These are phyloP conservation scores for Exophiala sideris DNA, from an alignment of 2,329 filamentous ascomycete genomes.

Conservation along the genomic window DNA sequence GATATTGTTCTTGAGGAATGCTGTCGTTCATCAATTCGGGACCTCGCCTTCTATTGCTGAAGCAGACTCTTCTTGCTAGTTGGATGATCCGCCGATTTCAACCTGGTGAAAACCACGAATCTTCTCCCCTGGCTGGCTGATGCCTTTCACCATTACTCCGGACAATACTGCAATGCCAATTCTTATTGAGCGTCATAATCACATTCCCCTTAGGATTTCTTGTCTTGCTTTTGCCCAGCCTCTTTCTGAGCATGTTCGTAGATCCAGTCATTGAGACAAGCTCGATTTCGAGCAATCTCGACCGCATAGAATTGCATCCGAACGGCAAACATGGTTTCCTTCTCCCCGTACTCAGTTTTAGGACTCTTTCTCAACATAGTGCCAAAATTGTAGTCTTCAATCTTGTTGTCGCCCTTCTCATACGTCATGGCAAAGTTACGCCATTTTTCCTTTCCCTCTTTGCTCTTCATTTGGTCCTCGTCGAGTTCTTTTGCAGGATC, in stretches of 20 bases:
- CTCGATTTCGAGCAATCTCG: constrained; percentile 74
- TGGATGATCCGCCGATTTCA: too few species aligned
- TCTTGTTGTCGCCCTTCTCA: constrained; percentile 65
- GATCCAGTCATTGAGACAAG: constrained; percentile 93
- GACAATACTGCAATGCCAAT: not conserved
- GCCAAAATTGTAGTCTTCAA: constrained; percentile 98
- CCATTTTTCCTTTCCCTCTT: constrained; percentile 90
- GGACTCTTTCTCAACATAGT: constrained; percentile 81
- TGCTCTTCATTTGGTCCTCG: constrained; percentile 98
- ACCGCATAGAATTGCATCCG: constrained; percentile 82
- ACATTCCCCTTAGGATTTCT: constrained; percentile 28
- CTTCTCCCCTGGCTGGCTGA: too few species aligned
- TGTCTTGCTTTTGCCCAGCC: constrained; percentile 36
- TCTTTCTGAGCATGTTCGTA: constrained; percentile 75
- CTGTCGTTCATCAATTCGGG: not conserved
- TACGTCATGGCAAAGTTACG: constrained; percentile 90
- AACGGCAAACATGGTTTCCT: constrained; percentile 85
- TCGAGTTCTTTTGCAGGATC: constrained; percentile 76
- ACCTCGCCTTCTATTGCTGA: not conserved
- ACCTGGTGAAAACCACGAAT: too few species aligned
- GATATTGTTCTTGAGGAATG: constrained; percentile 33
- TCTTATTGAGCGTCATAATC: too few species aligned
- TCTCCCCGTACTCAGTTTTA: constrained; percentile 78
- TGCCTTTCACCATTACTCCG: not conserved
- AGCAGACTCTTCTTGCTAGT: too few species aligned